Base-by-base conservation (phyloP, 1,139 yeast genomes). In the Taphrina communis region DNA sequence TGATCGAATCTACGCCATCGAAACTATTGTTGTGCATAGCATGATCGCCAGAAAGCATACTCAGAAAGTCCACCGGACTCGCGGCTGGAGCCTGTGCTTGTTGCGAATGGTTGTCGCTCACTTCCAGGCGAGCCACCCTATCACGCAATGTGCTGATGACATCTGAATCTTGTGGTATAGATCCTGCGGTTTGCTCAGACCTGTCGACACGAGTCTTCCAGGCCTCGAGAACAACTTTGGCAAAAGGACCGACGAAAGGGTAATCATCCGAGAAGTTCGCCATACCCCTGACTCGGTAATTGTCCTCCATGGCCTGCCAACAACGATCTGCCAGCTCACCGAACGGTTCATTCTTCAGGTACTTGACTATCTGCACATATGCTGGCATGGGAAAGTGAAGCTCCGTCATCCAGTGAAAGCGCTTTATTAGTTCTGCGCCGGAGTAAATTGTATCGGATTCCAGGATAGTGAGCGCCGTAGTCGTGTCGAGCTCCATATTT, bases 381-480 rank as follows among this genome's bases (percentile, higher is more conserved):
- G 51, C 51, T 46, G 51, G 51, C 19, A 46, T 46, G 11, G 51
- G 51, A 46, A 46, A 46, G 51, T 46, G n/a, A 1, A 46, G 19
- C 2, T 46, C 51, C 19, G 25, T 46, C 51, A 46, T 46, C 51
- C 51, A 46, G 6, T 8, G 21, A 2, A 46, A 46, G 9, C 19
- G 51, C 25, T 46, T n/a, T 11, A 19, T 46, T 2, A 46, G 19
- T 3, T 12, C 19, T n/a, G 19, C 9, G 51, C 51, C 19, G 11
- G 11, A n/a, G 19, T n/a, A 19, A n/a, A n/a, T n/a, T 8, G 51
- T 12, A 36, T 46, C 51, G n/a, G 11, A n/a, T 2, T 46, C 51
- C 21, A 46, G n/a, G 1, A 46, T 19, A 1, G 11, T 9, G 11
- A 46, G 9, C 11, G 51, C 51, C 25, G 51, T 17, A 2, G 9